Evolutionary conservation across 2,329 filamentous ascomycete species (phyloP).

Genomic region (Allantophomopsis cytisporea): DNA sequence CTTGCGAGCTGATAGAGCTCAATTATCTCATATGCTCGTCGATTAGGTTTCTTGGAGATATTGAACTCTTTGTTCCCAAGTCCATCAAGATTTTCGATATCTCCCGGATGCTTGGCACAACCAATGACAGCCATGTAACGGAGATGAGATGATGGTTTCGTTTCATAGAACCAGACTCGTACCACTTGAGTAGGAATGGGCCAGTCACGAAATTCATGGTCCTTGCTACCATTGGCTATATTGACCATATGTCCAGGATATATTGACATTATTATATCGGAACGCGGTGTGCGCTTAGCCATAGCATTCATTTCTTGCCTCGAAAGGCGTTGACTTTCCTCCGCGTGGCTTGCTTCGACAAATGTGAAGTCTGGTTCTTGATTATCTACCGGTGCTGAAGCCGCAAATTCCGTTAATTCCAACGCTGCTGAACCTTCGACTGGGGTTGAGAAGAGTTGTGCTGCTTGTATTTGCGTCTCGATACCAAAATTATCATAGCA

Average conservation of each 20-base stretch:
- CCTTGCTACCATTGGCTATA: constrained; percentile 33
- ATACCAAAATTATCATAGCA: constrained; percentile 14
- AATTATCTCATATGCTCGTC: constrained; percentile 36
- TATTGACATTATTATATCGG: constrained; percentile 40
- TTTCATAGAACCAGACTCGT: constrained; percentile 51
- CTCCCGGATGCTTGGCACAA: constrained; percentile 27
- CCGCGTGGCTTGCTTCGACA: not conserved
- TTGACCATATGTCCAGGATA: constrained; percentile 29
- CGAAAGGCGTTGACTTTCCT: constrained; percentile 36
- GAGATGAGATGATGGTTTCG: constrained; percentile 29
- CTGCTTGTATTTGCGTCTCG: constrained; percentile 6
- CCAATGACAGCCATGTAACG: constrained; percentile 45
- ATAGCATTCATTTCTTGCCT: constrained; percentile 32
- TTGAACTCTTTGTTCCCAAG: constrained; percentile 40
- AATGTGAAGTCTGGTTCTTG: constrained; percentile 2
- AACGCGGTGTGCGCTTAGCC: constrained; percentile 31
- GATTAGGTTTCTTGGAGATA: constrained; percentile 19
- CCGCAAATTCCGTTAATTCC: not conserved
- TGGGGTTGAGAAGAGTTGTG: not conserved
- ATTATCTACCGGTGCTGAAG: not conserved
- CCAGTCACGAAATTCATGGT: constrained; percentile 42
- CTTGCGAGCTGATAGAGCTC: constrained; percentile 51
- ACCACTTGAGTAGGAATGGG: constrained; percentile 37
- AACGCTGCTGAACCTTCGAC: not conserved
- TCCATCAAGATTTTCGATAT: constrained; percentile 29